Evolutionary conservation across 805 yeast genomes (phyloP), one percentile per base, ranked within the genome.

Genomic region (Millerago galiae): DNA sequence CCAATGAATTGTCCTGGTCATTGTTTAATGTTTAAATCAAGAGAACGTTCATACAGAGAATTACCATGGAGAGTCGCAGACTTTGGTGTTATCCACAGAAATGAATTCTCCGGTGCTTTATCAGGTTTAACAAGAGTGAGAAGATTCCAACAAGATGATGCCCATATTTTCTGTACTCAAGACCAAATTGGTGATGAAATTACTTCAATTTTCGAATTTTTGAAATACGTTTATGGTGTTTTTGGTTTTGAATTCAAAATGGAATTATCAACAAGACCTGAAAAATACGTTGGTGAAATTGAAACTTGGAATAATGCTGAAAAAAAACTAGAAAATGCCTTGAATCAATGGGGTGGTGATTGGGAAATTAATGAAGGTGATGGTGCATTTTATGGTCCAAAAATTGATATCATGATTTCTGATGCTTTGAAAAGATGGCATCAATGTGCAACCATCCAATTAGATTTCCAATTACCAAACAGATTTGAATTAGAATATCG

Each of bases 31-130:
- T 91, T 87, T 75, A 87, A 87, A 62, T 70, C 89, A 38, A 81
- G 95, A 63, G 96, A 90, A 65, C 82, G 97, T 68, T 88, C 96
- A 2, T 91, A 93, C 71, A 78, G 96, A 63, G 98, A 93, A 67
- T 74, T 91, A 65, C 99, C 99, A 59, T 85, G 95, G 95, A 85
- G 99, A 74, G 95, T 88, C 68, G 96, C 98, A 46, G 99, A 91
- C 66, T 90, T 90, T 52, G 96, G 97, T 67, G 97, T 91, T 42
- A 75, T 91, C 54, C 99, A 91, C 72, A 82, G 99, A 74, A 91
- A 91, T 65, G 99, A 91, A 68, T 86, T 83, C 56, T 81, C 93
- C 34, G 98, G 98, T 67, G 97, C 98, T 11, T 74, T 91, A 53
- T 80, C 96, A 34, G 93, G 93, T 39, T 79, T 91, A 65, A 93